Evolutionary conservation across 1,139 yeast species (phyloP), one percentile per base, ranked within the genome.

Genomic region (Petasospora fabianii): DNA sequence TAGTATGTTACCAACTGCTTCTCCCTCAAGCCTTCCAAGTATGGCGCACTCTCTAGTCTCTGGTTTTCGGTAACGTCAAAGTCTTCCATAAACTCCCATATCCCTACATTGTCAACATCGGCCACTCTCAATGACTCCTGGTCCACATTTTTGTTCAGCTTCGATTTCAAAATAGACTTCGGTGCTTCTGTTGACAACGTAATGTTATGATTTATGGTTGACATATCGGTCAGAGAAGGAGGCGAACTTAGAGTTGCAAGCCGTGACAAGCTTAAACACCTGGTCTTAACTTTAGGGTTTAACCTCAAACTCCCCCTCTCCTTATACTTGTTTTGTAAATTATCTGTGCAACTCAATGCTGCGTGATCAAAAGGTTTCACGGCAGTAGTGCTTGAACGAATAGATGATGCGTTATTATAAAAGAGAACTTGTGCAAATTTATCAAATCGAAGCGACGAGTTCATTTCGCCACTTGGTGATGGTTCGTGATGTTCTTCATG

Each of bases 31-130:
- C 43, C 48, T 4, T 52, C 56, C 32, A 61, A 49, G 19, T 41
- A 44, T 4, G 58, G 58, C 24, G 55, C 64, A 9, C 50, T 43
- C 14, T 54, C 59, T 42, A 52, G 36, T 19, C 66, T 48, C 31
- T 50, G 44, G 27, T 50, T 48, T 34, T 64, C 68, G 32, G 53
- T 56, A 3, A 44, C 42, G 22, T 62, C 65, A 38, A 64, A 61
- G 21, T 50, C 48, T 12, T 46, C 46, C 30, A 63, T 29, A 32
- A 64, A 64, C 15, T 61, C 62, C 5, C 53, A 56, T 30, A 63
- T 42, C 6, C 47, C 57, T 13, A 63, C 56, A 10, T 47, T 49
- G 39, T 64, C 68, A 34, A 61, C 55, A 21, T 47, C 49, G 12
- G 38, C 42, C 0, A 63, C 62, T 32, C 65, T 46, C 3, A 51